phyloP scores from a whole-genome alignment of 768 basidiomycete species.

The Harrya chromipes region DNA sequence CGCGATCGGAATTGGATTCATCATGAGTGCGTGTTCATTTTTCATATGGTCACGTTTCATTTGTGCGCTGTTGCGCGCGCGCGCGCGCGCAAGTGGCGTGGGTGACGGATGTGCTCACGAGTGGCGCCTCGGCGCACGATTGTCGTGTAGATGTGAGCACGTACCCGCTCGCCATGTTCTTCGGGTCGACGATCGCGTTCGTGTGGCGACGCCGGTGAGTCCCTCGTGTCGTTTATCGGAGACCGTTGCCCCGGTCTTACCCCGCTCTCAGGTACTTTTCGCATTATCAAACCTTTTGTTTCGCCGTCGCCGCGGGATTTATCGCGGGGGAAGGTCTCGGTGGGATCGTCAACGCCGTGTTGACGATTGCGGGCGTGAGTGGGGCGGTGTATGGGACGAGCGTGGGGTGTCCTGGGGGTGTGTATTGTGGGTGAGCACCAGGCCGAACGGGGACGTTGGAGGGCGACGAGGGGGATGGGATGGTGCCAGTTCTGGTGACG shows the following conservation, averaged over 20 bases:
- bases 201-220: constrained; percentile 13
- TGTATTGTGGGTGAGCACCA: constrained; percentile 24
- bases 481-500: no score
- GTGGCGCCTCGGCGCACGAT: no score
- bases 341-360: constrained; percentile 31
- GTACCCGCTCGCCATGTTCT: constrained; percentile 23
- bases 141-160: constrained; percentile 17
- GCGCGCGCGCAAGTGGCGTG: background rate
- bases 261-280: background rate
- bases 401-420: constrained; percentile 28
- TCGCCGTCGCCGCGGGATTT: constrained; percentile 38
- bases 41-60: background rate
- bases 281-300: constrained; percentile 27
- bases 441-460: no score
- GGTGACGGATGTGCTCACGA: background rate
- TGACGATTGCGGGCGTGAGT: constrained; percentile 29
- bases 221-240: no score
- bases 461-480: no score
- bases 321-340: constrained; percentile 41
- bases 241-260: no score
- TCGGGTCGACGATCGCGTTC: constrained; percentile 24
- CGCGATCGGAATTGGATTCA: constrained; percentile 26
- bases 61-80: background rate
- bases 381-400: constrained; percentile 27
- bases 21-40: constrained; percentile 7